Evolutionary conservation across 768 basidiomycete species (phyloP).

Genomic region (Polyporus arcularius): DNA sequence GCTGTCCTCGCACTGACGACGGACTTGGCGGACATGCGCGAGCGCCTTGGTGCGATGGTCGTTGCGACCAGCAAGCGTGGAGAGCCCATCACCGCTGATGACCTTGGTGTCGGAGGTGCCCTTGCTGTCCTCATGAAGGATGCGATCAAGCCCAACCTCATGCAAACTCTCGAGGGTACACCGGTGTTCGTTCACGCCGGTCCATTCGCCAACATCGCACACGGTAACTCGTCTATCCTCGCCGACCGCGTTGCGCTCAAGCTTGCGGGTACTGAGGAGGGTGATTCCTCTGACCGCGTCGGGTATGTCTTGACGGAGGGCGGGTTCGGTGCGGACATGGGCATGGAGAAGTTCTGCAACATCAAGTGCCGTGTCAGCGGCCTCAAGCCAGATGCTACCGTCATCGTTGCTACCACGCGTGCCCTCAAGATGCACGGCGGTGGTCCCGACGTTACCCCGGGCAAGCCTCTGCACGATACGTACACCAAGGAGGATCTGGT

Average conservation of each 20-base stretch:
- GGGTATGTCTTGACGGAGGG: conserved; percentile 98
- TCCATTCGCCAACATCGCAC: conserved; percentile 98
- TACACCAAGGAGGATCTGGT: conserved; percentile 94
- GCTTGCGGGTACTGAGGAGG: conserved; percentile 92
- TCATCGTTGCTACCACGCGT: conserved; percentile 96
- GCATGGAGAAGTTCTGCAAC: conserved; percentile 99
- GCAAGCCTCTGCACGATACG: conserved; percentile 89
- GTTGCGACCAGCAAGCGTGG: conserved; percentile 92
- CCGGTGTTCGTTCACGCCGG: conserved; percentile 99
- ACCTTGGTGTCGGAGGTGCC: conserved; percentile 93
- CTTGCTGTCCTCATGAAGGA: conserved; percentile 98
- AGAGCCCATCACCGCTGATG: conserved; percentile 92
- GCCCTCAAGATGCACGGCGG: conserved; percentile 99
- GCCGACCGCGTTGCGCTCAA: conserved; percentile 98
- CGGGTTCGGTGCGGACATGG: conserved; percentile 99
- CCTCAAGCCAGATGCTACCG: conserved; percentile 88
- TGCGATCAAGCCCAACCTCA: conserved; percentile 97
- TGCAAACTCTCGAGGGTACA: conserved; percentile 98
- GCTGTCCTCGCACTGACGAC: conserved; percentile 93
- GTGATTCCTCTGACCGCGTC: conserved; percentile 75
- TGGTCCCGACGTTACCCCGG: conserved; percentile 94
- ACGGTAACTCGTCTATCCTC: conserved; percentile 97
- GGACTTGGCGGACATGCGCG: conserved; percentile 86
- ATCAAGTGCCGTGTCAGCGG: conserved; percentile 97
- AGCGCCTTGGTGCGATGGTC: conserved; percentile 94